Percentiles rank a stretch among this genome's conserved stretches.
Evolutionary conservation across 2,329 filamentous ascomycete genomes (phyloP).

Genomic region (Bimuria novae-zelandiae): DNA sequence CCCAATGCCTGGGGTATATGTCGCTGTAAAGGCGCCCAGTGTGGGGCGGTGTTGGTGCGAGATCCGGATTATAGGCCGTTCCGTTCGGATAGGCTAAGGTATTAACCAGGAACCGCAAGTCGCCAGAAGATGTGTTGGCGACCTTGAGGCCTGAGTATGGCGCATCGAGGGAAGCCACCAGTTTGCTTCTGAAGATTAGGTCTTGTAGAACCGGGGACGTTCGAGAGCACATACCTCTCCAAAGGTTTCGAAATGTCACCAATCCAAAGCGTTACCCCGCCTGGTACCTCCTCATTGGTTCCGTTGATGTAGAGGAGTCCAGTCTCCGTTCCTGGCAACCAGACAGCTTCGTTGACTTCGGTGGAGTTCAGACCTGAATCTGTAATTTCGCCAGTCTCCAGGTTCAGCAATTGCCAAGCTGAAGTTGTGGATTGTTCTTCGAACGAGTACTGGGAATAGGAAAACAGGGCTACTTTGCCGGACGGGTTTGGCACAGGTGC

Average conservation of each 20-base stretch:
- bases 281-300: constrained; percentile 61
- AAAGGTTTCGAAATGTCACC: constrained; percentile 36
- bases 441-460: constrained; percentile 79
- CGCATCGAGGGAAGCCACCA: constrained; percentile 50
- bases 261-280: constrained; percentile 44
- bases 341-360: constrained; percentile 41
- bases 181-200: constrained; percentile 20
- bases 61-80: constrained; percentile 68
- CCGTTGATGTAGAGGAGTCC: constrained; percentile 68
- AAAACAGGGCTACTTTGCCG: constrained; percentile 68
- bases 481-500: constrained; percentile 68
- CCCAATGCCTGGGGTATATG: constrained; percentile 82
- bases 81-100: constrained; percentile 71
- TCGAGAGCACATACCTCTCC: constrained; percentile 17
- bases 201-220: neutral
- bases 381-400: constrained; percentile 40
- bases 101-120: constrained; percentile 55
- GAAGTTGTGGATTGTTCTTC: constrained; percentile 68
- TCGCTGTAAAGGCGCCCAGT: constrained; percentile 73
- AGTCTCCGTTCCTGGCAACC: constrained; percentile 41
- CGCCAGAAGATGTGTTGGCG: constrained; percentile 45
- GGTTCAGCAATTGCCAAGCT: constrained; percentile 48
- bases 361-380: constrained; percentile 37
- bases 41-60: constrained; percentile 62
- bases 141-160: constrained; percentile 57